Evolutionary conservation across 768 basidiomycete genomes (phyloP).

Genomic region (Leccinum uliginosum): DNA sequence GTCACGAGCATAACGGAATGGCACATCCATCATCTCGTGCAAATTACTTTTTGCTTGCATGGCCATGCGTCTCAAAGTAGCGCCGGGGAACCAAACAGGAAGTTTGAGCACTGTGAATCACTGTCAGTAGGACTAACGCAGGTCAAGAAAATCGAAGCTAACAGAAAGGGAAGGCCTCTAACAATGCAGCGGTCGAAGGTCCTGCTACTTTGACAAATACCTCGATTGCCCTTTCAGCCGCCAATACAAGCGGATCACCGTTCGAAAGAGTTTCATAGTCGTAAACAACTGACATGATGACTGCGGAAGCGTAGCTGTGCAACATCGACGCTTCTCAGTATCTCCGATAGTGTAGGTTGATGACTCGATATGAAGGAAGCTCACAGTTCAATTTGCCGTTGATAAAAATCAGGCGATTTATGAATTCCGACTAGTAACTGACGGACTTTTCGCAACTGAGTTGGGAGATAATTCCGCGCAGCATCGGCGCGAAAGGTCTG

Average conservation of each 20-base stretch:
- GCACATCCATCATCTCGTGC: constrained; percentile 26
- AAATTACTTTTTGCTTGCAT: constrained; percentile 26
- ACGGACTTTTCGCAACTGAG: constrained; percentile 27
- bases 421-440: constrained; percentile 20
- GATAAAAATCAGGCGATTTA: constrained; percentile 24
- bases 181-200: constrained; percentile 21
- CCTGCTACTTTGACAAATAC: constrained; percentile 23
- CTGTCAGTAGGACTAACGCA: constrained; percentile 8
- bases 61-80: constrained; percentile 29
- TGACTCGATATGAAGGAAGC: constrained; percentile 5
- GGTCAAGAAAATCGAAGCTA: constrained; percentile 12
- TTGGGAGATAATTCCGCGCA: constrained; percentile 21
- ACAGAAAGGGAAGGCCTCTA: constrained; percentile 33
- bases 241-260: constrained; percentile 26
- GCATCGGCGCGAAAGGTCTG: constrained; percentile 30
- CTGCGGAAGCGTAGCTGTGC: constrained; percentile 28
- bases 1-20: constrained; percentile 28
- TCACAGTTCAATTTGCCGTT: constrained; percentile 30
- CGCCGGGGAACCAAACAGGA: constrained; percentile 35
- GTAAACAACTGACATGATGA: constrained; percentile 33
- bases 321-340: constrained; percentile 1
- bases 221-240: constrained; percentile 28
- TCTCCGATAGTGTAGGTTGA: background rate
- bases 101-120: constrained; percentile 25
- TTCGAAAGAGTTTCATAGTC: constrained; percentile 29